A percentile compares a stretch with the other conserved stretches of the same genome.
Evolutionary conservation across 768 basidiomycete species (phyloP).

Genomic region (Calocera cornea): DNA sequence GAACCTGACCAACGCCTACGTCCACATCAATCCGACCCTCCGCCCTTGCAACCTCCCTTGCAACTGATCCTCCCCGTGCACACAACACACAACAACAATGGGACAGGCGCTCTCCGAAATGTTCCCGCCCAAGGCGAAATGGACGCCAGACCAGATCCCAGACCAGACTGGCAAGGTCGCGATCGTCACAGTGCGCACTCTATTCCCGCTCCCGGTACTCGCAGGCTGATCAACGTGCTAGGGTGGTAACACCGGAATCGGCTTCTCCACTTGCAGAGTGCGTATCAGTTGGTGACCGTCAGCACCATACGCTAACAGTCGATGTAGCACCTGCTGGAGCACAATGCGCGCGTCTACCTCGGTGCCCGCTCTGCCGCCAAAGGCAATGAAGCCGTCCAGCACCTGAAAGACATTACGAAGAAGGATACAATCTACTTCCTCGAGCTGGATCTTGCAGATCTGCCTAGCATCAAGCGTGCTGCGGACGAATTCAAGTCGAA

Average conservation of each 20-base stretch:
- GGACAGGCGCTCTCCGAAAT: background rate
- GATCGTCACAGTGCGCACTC: conserved; percentile 7
- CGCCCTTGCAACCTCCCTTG: background rate
- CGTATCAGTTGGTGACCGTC: too few relatives aligned
- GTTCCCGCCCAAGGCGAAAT: conserved; percentile 3
- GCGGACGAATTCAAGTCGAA: conserved; percentile 29
- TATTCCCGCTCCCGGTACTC: background rate
- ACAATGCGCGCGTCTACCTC: conserved; percentile 4
- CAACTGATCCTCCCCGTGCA: background rate
- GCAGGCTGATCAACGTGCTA: background rate
- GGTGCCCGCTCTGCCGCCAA: background rate
- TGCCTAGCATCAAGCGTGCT: conserved; percentile 30
- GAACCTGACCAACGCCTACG: too few relatives aligned
- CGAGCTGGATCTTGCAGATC: conserved; percentile 33
- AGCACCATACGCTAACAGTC: background rate
- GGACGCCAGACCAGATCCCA: background rate
- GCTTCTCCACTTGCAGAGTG: background rate
- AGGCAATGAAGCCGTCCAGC: conserved; percentile 8
- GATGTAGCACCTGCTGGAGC: background rate
- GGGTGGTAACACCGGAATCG: background rate
- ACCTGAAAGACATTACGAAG: conserved; percentile 37
- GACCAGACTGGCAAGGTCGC: conserved; percentile 3
- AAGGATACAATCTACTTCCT: conserved; percentile 32
- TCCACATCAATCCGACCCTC: background rate
- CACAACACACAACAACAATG: background rate